These are phyloP conservation scores for Sporothrix phasma DNA, from an alignment of 2,329 filamentous ascomycete genomes.

Conservation along the genomic window DNA sequence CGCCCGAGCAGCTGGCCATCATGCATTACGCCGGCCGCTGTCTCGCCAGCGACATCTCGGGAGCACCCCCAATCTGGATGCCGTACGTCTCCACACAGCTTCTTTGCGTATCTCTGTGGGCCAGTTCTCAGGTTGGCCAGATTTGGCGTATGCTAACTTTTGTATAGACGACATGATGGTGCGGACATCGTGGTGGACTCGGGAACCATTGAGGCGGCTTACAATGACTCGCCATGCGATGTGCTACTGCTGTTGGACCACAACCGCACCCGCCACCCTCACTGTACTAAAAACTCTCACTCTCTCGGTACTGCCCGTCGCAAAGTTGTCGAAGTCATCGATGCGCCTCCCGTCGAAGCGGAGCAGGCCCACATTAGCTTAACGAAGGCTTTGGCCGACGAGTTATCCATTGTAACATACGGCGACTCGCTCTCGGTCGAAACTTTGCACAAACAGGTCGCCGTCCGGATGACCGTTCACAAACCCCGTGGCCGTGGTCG, in stretches of 20 bases:
- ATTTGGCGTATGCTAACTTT: not conserved
- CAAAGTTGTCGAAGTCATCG: slow-evolving; percentile 18
- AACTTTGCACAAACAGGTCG: slow-evolving; percentile 5
- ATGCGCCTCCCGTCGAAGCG: slow-evolving; percentile 9
- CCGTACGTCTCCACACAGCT: slow-evolving; percentile 14
- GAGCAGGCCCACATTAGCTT: slow-evolving; percentile 7
- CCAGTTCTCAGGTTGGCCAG: not conserved
- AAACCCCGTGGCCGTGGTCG: slow-evolving; percentile 16
- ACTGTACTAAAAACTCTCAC: not conserved
- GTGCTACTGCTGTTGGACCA: slow-evolving; percentile 18
- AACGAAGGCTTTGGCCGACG: slow-evolving; percentile 16
- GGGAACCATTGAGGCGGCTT: slow-evolving; percentile 14
- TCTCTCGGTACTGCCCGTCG: not conserved
- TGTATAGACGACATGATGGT: slow-evolving; percentile 6
- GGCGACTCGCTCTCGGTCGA: slow-evolving; percentile 8
- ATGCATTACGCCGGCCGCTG: slow-evolving; percentile 18
- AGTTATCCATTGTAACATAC: slow-evolving; percentile 7
- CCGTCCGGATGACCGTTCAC: slow-evolving; percentile 11
- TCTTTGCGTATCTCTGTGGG: not conserved
- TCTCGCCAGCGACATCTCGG: not conserved
- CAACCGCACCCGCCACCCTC: not conserved
- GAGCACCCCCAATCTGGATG: slow-evolving; percentile 14
- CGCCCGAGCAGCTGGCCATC: slow-evolving; percentile 15
- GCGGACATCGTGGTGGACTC: slow-evolving; percentile 4
- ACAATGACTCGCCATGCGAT: slow-evolving; percentile 15